Base-by-base conservation (phyloP, 192 early-diverging fungal genomes). In the Blastocladiella britannica region DNA sequence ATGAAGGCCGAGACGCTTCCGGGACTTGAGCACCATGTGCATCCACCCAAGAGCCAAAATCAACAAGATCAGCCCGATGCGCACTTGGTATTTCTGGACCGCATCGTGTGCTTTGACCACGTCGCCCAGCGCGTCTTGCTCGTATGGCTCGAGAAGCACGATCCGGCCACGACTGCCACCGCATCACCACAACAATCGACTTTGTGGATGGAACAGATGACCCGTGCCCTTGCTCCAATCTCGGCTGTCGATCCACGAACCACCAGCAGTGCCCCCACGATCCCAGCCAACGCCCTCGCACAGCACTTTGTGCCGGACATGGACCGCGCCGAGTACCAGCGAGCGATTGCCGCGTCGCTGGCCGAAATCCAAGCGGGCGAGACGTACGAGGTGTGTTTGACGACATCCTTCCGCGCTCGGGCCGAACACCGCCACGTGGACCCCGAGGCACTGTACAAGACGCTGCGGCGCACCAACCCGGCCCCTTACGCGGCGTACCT, bases 371-470 rank as follows among this genome's bases (percentile, higher is more conserved):
- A 68, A 0, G 73, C 77, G 53, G 93, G 93, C 31, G 91, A 97
- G 62, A 82, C 90, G n/a, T 97, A 97, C 67, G 93, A 97, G 62
- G 66, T 94, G 2, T 93, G 90, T 63, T 60, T 97, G 53, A 97
- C 93, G 0, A 94, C 85, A 1, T 86, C 87, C 51, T 78, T 91
- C 65, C 70, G 73, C 18, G 51, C 65, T 6, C 2, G 27, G 28
- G 25, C 6, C 15, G n/a, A 20, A 37, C 26, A 52, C 54, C 5
- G 29, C 27, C 18, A 63, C 66, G 25, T 57, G 64, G 20, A 60
- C 66, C 9, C 69, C 63, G 55, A 65, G 68, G 5, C 54, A 6
- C 37, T 89, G 4, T 94, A 94, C 65, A 60, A 61, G 15, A 63
- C 65, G 27, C 58, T 97, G 29, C 70, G 93, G 22, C 65, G 56